A percentile compares a stretch with the other conserved stretches of the same genome.
phyloP scores from a whole-genome alignment of 2,329 filamentous ascomycete genomes.

The Coniochaeta ligniaria region DNA sequence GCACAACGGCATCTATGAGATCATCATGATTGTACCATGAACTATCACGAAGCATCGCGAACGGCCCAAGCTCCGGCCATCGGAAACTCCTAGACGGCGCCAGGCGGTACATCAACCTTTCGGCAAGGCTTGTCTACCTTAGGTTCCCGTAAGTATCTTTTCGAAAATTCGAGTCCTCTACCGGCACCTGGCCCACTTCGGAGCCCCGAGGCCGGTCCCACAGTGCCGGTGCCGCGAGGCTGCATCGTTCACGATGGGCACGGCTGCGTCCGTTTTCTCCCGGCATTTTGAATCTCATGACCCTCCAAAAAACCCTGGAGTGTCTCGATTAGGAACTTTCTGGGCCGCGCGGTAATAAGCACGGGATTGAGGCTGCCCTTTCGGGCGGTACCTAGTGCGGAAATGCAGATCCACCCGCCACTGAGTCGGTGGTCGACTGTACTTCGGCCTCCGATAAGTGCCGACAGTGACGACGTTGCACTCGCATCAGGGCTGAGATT shows the following conservation, averaged over 20 bases:
- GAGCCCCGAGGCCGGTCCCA: neutral
- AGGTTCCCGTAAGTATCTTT: neutral
- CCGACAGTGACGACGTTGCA: neutral
- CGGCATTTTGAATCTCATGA: neutral
- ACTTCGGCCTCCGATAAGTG: neutral
- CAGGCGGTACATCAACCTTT: neutral
- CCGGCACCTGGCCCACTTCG: neutral
- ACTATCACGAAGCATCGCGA: too few relatives aligned
- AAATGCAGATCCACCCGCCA: neutral
- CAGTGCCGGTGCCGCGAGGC: neutral
- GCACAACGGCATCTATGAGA: neutral
- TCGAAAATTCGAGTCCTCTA: neutral
- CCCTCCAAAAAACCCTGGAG: neutral
- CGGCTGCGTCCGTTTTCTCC: neutral
- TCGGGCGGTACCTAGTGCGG: neutral
- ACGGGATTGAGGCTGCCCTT: neutral
- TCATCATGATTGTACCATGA: neutral
- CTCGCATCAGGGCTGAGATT: neutral
- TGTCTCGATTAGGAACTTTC: neutral
- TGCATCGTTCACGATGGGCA: neutral
- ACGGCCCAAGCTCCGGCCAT: neutral
- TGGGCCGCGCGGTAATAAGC: neutral
- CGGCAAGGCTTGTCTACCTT: neutral
- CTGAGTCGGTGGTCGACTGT: neutral
- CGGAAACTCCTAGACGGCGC: neutral